Base-by-base conservation (phyloP, 768 basidiomycete species). In the Porpolomopsis calyptriformis region DNA sequence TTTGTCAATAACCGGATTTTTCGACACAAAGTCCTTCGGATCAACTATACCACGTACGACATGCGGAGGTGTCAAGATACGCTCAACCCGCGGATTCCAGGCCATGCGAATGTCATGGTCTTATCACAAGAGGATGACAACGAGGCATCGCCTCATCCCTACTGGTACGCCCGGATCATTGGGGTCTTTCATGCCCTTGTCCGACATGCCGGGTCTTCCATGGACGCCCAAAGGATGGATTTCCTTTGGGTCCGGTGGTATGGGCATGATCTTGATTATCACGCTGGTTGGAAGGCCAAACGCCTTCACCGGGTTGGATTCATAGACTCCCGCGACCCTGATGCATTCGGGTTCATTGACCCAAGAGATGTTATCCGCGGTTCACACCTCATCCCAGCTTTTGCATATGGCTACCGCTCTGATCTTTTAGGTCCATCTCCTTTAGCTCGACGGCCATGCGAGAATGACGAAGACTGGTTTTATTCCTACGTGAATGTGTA, bases 401-500 rank as follows among this genome's bases (percentile, higher is more conserved):
- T 53, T 40, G 5, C 31, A 9, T 36, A 18, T 19, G 45, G 45
- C 12, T 16, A 10, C 11, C 38, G 23, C 6, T 8, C 27, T 3
- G 10, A 39, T 1, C 38, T 33, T 9, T 16, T 38, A 7, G 22
- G 34, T 26, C 35, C 43, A 23, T 49, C 36, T 11, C n/a, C n/a
- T n/a, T 7, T 50, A 24, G 49, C 18, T 8, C 40, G 27, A n/a
- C 23, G 11, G 4, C 26, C 45, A 19, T 20, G 24, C 18, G 41
- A 46, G 8, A 43, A 34, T 14, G 43, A 52, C 24, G 25, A 25
- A 35, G 53, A 69, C 40, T 70, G 59, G 57, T 37, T 49, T n/a
- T 38, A 53, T 43, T 70, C 56, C 42, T 71, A 67, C 51, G 62
- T 70, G 2, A 60, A 57, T 20, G 60, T 63, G 69, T 70, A 40